Conservation (phyloP, 306 rosid species). For the Casuarina cunninghamiana region DNA sequence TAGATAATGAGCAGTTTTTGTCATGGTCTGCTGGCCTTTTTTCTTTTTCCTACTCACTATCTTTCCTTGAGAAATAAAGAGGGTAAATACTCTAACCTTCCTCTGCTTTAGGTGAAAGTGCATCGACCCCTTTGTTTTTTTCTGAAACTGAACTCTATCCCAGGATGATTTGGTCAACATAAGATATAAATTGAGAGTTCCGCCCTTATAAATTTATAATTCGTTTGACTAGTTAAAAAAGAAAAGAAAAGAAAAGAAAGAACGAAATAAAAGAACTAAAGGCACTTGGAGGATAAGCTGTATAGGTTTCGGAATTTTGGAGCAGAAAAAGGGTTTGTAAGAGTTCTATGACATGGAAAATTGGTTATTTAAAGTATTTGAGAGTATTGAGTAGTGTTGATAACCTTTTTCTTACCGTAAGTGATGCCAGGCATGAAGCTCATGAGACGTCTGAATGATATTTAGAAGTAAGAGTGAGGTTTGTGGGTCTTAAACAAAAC, state of each 20-base stretch:
- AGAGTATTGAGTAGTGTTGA: neutral
- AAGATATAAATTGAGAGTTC: neutral
- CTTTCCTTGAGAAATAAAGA: neutral
- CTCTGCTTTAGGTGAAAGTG: neutral
- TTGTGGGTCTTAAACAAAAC: neutral
- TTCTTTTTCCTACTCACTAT: neutral
- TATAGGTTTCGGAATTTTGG: neutral
- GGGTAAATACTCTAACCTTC: neutral
- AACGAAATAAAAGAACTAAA: neutral
- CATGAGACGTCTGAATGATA: neutral
- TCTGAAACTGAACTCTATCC: neutral
- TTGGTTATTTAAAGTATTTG: neutral
- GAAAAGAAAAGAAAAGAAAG: too few relatives aligned
- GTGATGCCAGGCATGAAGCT: neutral
- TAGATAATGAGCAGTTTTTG: neutral
- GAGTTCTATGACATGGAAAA: neutral
- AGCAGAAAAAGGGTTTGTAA: neutral
- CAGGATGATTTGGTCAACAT: neutral
- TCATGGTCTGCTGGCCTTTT: neutral
- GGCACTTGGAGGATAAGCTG: neutral
- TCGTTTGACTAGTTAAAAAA: neutral
- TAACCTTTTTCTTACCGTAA: neutral
- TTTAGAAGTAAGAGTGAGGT: neutral
- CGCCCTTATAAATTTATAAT: neutral
- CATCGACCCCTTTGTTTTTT: neutral